Evolutionary conservation across 2,329 filamentous ascomycete species (phyloP), one percentile per base, ranked within the genome.

Genomic region (Dactylonectria estremocensis): DNA sequence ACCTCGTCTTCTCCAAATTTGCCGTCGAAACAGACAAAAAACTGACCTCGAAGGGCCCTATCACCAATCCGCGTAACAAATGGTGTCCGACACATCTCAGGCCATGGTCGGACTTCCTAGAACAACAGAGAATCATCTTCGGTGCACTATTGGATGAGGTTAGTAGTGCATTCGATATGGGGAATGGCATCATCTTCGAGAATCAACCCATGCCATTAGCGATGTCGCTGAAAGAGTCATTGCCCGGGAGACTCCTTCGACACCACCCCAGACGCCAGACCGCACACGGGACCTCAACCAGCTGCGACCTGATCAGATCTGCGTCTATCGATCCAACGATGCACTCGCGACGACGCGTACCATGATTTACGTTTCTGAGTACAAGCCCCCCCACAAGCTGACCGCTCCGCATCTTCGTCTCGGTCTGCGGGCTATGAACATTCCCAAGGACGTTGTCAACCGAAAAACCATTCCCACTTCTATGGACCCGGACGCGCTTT

Each of bases 351-450:
- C 46, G 9, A 63, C 16, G 9, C 73, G 64, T 5, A 66, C 18
- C 8, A 78, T 80, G 63, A 58, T 75, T 5, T 80, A 77, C 22
- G 65, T 84, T 49, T 76, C 77, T 31, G 80, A 88, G 74, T 85
- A 86, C 69, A 88, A 86, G 50, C 24, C 24, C 24, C 24, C 24
- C 3, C 24, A 28, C 70, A 86, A 87, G 69, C 72, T 88, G 2
- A 82, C 81, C 8, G 73, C 79, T 43, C 70, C 69, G 16, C 79
- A 84, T 68, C 82, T 88, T 58, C 80, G 81, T 37, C 61, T 77
- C 24, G 81, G 84, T 40, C 78, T 87, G 1, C 77, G 80, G 16
- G 68, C 76, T 1, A 84, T 85, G 76, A 75, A 84, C 62, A 80
- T 86, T 20, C 72, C 79, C 49, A 74, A 80, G n/a, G 79, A 84